Conservation (phyloP, 2,329 filamentous ascomycete genomes). For the Talaromyces amestolkiae region DNA sequence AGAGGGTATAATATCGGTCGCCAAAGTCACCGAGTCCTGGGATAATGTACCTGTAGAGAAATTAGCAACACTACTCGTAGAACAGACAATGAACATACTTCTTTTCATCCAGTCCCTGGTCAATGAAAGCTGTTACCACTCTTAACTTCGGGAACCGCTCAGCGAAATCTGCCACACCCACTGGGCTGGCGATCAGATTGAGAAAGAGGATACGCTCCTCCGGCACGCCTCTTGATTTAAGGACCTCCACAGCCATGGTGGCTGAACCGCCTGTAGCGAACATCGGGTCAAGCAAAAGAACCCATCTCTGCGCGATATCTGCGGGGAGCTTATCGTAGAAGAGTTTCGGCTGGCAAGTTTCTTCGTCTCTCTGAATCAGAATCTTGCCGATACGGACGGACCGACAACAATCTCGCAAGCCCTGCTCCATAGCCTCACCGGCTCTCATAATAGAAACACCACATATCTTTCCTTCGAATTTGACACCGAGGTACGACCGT, state of each 20-base stretch:
- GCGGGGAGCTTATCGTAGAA: constrained; percentile 98
- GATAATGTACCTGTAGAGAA: constrained; percentile 74
- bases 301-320: constrained; percentile 91
- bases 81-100: constrained; percentile 62
- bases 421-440: constrained; percentile 98
- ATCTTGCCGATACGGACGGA: constrained; percentile 99
- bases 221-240: constrained; percentile 85
- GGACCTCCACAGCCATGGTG: constrained; percentile 92
- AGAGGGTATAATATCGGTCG: constrained; percentile 92
- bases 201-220: constrained; percentile 95
- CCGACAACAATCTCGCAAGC: constrained; percentile 89
- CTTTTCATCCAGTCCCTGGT: constrained; percentile 94
- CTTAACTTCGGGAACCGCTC: constrained; percentile 83
- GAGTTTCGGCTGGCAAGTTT: constrained; percentile 84
- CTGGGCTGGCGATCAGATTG: constrained; percentile 94
- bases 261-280: constrained; percentile 96
- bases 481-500: constrained; percentile 80
- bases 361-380: constrained; percentile 93
- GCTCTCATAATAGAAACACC: constrained; percentile 98
- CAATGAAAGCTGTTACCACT: constrained; percentile 93
- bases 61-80: not conserved
- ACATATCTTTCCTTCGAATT: constrained; percentile 97
- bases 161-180: constrained; percentile 86
- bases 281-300: constrained; percentile 95
- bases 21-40: constrained; percentile 94